Conservation (phyloP, 441 rosid genomes). For the Pelargonium cotyledonis region DNA sequence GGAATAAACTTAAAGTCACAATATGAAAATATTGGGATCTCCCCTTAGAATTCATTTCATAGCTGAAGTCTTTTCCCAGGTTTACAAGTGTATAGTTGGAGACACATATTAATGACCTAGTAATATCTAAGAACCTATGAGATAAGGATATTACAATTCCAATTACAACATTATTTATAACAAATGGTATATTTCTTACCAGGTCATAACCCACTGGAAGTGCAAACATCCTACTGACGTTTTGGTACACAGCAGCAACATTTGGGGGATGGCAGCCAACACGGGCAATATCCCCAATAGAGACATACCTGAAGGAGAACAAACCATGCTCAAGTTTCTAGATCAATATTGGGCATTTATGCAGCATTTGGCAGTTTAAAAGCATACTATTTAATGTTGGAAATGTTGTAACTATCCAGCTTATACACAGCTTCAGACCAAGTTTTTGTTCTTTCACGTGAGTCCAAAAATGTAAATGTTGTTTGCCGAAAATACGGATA, state of each 20-base stretch:
- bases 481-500: too few species aligned
- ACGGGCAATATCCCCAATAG: constrained; percentile 84
- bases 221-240: constrained; percentile 44
- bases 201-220: constrained; percentile 87
- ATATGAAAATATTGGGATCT: too few species aligned
- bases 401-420: not conserved
- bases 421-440: not conserved
- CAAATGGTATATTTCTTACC: constrained; percentile 37
- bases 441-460: not conserved
- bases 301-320: constrained; percentile 51
- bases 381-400: too few species aligned
- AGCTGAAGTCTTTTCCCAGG: too few species aligned
- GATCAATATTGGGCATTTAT: not conserved
- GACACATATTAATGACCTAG: too few species aligned
- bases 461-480: not conserved
- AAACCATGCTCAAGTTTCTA: not conserved
- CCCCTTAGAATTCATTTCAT: too few species aligned
- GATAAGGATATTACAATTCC: not conserved
- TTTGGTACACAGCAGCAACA: constrained; percentile 79
- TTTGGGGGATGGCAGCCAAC: constrained; percentile 82
- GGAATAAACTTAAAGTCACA: too few species aligned
- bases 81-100: too few species aligned
- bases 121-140: too few species aligned
- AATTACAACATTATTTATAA: not conserved
- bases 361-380: too few species aligned